phyloP scores from a whole-genome alignment of 2,329 filamentous ascomycete species.

The Leptographium flavum region DNA sequence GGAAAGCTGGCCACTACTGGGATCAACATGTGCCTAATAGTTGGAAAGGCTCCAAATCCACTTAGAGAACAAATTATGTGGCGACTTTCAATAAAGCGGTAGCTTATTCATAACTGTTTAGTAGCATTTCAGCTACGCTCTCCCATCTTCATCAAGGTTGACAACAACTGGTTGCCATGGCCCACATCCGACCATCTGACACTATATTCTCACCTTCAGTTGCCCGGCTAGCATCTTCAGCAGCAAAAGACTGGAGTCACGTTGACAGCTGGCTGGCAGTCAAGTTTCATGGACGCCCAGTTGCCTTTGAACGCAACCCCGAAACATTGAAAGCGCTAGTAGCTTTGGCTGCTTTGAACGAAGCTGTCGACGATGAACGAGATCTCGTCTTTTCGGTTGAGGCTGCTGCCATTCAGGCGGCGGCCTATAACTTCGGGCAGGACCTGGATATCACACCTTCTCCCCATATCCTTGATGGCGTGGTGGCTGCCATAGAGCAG shows the following conservation, averaged over 20 bases:
- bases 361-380: constrained; percentile 60
- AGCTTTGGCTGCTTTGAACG: constrained; percentile 60
- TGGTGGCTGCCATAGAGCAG: constrained; percentile 40
- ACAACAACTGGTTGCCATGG: constrained; percentile 15
- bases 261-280: constrained; percentile 70
- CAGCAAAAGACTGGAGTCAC: constrained; percentile 82
- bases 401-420: constrained; percentile 39
- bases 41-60: no score
- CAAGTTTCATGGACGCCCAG: constrained; percentile 48
- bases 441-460: not conserved
- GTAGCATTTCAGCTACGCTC: no score
- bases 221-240: constrained; percentile 61
- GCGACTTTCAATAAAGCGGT: no score
- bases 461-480: constrained; percentile 18
- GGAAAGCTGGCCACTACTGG: constrained; percentile 2
- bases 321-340: constrained; percentile 68
- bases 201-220: constrained; percentile 56
- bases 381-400: constrained; percentile 44
- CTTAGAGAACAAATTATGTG: no score
- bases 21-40: no score
- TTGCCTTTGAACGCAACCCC: constrained; percentile 67
- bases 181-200: constrained; percentile 23
- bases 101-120: no score
- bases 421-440: no score
- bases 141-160: no score